Conservation (phyloP, 2,329 filamentous ascomycete genomes). For the Sclerotinia sclerotiorum region DNA sequence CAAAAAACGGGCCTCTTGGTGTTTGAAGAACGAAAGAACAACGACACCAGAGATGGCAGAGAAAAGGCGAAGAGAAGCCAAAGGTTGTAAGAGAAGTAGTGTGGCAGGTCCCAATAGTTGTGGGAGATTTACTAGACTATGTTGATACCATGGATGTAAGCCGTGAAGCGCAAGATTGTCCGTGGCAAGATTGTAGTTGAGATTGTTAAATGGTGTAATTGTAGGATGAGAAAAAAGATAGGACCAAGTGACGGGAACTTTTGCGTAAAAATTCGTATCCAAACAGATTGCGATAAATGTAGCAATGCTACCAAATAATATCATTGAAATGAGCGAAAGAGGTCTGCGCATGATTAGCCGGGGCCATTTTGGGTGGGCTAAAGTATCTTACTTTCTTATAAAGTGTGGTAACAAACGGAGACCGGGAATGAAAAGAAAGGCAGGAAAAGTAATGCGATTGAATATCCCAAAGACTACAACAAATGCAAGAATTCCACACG, state of each 20-base stretch:
- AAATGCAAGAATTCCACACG: constrained; percentile 76
- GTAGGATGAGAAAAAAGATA: constrained; percentile 64
- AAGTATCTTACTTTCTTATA: constrained; percentile 64
- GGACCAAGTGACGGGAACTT: constrained; percentile 61
- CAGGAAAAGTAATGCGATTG: constrained; percentile 96
- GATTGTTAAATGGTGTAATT: constrained; percentile 76
- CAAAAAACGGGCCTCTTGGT: constrained; percentile 79
- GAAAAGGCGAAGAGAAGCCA: constrained; percentile 61
- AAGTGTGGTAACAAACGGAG: constrained; percentile 85
- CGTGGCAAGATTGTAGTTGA: constrained; percentile 69
- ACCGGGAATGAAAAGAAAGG: constrained; percentile 82
- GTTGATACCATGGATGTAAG: constrained; percentile 76
- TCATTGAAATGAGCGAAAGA: constrained; percentile 61
- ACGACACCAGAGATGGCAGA: constrained; percentile 72
- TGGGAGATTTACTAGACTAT: constrained; percentile 68
- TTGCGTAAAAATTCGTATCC: constrained; percentile 82
- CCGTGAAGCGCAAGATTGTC: constrained; percentile 74
- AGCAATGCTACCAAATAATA: constrained; percentile 65
- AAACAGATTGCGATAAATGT: constrained; percentile 71
- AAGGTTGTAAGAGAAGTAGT: constrained; percentile 56
- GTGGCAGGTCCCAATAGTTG: constrained; percentile 71
- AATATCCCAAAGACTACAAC: constrained; percentile 85
- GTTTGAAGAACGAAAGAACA: constrained; percentile 71
- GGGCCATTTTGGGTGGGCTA: background rate
- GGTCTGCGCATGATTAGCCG: constrained; percentile 46